Conservation (phyloP, 257 asterid genomes). For the Lavandula angustifolia region DNA sequence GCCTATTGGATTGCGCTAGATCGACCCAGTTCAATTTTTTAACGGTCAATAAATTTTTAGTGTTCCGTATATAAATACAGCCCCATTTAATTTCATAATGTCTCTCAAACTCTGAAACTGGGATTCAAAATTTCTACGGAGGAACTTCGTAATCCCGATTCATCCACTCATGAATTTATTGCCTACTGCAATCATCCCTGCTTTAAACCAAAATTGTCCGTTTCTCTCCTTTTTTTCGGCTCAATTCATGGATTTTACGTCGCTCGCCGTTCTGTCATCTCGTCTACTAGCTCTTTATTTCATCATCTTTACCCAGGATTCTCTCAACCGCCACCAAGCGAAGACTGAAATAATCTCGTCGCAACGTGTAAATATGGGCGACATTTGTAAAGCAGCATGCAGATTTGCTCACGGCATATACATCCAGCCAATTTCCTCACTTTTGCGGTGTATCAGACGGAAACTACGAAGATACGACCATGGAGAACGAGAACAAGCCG, state of each 20-base stretch:
- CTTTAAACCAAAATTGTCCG: background rate
- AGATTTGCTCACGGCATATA: background rate
- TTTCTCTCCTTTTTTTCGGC: background rate
- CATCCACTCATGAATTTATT: background rate
- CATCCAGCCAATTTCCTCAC: conserved; percentile 10
- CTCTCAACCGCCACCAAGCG: background rate
- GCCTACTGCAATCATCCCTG: background rate
- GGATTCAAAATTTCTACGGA: background rate
- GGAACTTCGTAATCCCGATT: background rate
- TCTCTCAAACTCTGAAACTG: background rate
- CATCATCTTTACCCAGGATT: background rate
- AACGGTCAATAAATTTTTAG: no score
- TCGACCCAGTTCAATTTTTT: no score
- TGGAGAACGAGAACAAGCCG: conserved; percentile 67
- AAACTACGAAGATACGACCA: conserved; percentile 24
- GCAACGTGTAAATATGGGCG: background rate
- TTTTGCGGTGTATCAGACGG: background rate
- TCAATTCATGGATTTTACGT: background rate
- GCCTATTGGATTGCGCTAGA: no score
- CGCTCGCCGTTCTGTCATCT: conserved; percentile 4
- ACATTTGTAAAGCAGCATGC: background rate
- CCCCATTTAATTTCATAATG: no score
- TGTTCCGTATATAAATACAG: no score
- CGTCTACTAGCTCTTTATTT: conserved; percentile 2
- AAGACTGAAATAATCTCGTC: background rate